Evolutionary conservation across 441 rosid genomes (phyloP), one percentile per base, ranked within the genome.

Genomic region (Raphanus hybrid): DNA sequence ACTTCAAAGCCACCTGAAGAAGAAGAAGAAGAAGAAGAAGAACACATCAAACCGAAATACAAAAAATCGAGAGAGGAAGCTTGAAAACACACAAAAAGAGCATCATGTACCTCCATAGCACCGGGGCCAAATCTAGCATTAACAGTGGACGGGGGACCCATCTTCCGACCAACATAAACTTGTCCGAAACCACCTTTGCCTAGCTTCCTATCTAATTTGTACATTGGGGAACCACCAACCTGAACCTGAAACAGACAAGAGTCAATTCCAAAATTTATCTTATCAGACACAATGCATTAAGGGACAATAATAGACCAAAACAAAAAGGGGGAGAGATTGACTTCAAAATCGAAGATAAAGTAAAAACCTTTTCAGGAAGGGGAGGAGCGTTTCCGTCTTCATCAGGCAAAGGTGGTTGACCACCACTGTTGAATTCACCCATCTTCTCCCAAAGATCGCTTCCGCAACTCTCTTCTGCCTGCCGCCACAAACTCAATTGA

Each of bases 1-100:
- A 92, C 77, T 94, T 94, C 81, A 94, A 86, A 1, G 98, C 99
- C 39, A 94, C 97, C 99, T 94, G 37, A 4, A 73, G 39, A 62
- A 70, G 12, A 39, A 39, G 7, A 39, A 8, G 3, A 39, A 39
- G 52, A 11, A 43, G 29, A n/a, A 2, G 8, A 18, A 18, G 18
- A 18, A 74, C 75, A 64, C 27, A 23, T 45, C 57, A 48, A 23
- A 43, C 37, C n/a, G 5, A 12, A 3, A 50, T 52, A 50, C 23
- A 50, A 35, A 14, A 14, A 0, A 29, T 41, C 39, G 39, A 34
- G 39, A 34, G 39, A 34, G 39, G 39, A 34, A 34, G 39, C 39
- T 48, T 65, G 14, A 5, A 76, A 67, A 15, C 61, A 12, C 45
- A 39, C 3, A 41, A 41, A 45, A 12, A n/a, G 27, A 32, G 41